These are phyloP conservation scores for Zizania latifolia DNA, from an alignment of 176 grass and related monocot genomes.

Conservation along the genomic window DNA sequence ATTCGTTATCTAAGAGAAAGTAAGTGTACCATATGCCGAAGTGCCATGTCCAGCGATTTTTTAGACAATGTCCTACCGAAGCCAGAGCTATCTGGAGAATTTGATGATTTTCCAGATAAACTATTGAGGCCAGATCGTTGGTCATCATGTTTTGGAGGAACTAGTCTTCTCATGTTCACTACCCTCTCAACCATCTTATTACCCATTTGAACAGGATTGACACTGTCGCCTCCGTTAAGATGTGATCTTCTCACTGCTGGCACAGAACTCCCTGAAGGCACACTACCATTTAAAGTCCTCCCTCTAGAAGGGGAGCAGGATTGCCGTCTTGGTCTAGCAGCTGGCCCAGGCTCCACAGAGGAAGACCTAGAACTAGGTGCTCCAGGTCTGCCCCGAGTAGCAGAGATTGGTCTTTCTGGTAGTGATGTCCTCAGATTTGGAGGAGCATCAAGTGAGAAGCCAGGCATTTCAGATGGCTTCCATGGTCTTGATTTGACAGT, in stretches of 20 bases:
- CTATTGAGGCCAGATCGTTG: slow-evolving; percentile 50
- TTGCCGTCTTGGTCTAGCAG: slow-evolving; percentile 59
- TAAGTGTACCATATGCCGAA: slow-evolving; percentile 89
- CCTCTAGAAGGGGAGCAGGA: slow-evolving; percentile 96
- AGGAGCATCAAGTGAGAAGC: slow-evolving; percentile 70
- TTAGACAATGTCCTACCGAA: slow-evolving; percentile 87
- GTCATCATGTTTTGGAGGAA: slow-evolving; percentile 77
- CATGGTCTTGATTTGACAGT: slow-evolving; percentile 79
- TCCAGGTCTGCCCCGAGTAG: slow-evolving; percentile 79
- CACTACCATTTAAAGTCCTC: slow-evolving; percentile 52
- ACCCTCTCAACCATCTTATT: slow-evolving; percentile 97
- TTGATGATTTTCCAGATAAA: slow-evolving; percentile 56
- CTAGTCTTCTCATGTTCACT: slow-evolving; percentile 91
- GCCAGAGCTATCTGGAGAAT: slow-evolving; percentile 76
- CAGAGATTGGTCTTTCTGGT: slow-evolving; percentile 77
- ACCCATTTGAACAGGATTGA: slow-evolving; percentile 79
- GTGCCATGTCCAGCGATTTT: slow-evolving; percentile 95
- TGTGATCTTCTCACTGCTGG: slow-evolving; percentile 74
- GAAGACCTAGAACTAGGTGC: slow-evolving; percentile 79
- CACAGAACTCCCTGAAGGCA: slow-evolving; percentile 50
- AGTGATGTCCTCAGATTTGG: slow-evolving; percentile 80
- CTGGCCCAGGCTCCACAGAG: slow-evolving; percentile 76
- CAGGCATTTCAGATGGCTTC: slow-evolving; percentile 88
- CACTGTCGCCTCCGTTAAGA: slow-evolving; percentile 42
- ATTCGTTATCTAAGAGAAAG: background rate